Evolutionary conservation across 1,284 basidiomycete species (phyloP).

Genomic region (Hymenochaete sp.): DNA sequence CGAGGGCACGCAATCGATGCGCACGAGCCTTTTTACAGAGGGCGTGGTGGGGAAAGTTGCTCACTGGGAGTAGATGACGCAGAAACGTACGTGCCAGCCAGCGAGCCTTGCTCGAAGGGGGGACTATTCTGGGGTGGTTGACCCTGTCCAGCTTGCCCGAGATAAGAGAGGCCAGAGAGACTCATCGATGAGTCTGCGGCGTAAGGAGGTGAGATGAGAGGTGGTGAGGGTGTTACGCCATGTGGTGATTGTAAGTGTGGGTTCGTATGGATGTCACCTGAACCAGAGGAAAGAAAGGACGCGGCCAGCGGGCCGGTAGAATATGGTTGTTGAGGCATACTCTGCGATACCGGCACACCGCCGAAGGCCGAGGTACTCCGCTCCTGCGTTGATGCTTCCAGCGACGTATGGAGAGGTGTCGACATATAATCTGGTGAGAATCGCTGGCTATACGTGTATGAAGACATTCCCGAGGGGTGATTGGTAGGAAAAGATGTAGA

Average conservation of each 20-base stretch:
- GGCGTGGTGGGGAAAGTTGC: slow-evolving; percentile 2
- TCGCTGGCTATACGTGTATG: slow-evolving; percentile 11
- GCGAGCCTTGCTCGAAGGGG: slow-evolving; percentile 2
- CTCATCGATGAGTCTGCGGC: slow-evolving; percentile 8
- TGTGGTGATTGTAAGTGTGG: slow-evolving; percentile 8
- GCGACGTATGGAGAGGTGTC: slow-evolving; percentile 6
- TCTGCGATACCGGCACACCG: slow-evolving; percentile 16
- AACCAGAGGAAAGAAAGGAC: slow-evolving; percentile 7
- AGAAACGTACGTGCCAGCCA: slow-evolving; percentile 8
- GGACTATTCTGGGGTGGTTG: slow-evolving; percentile 8
- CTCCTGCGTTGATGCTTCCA: slow-evolving; percentile 13
- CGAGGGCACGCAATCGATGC: no score
- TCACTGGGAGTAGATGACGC: slow-evolving; percentile 4
- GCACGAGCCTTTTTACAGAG: slow-evolving; percentile 5
- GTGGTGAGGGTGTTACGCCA: slow-evolving; percentile 13
- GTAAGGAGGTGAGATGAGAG: slow-evolving; percentile 14
- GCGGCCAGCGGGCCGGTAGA: slow-evolving; percentile 9
- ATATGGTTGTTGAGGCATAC: slow-evolving; percentile 13
- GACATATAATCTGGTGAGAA: slow-evolving; percentile 9
- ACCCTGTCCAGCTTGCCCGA: slow-evolving; percentile 7
- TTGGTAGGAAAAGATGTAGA: slow-evolving; percentile 15
- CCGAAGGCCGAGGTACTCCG: slow-evolving; percentile 11
- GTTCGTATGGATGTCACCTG: slow-evolving; percentile 9
- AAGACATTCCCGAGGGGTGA: slow-evolving; percentile 7
- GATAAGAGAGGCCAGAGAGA: slow-evolving; percentile 5